Evolutionary conservation across 148 eudicot species (phyloP).

Genomic region (Heliamphora exappendiculata): DNA sequence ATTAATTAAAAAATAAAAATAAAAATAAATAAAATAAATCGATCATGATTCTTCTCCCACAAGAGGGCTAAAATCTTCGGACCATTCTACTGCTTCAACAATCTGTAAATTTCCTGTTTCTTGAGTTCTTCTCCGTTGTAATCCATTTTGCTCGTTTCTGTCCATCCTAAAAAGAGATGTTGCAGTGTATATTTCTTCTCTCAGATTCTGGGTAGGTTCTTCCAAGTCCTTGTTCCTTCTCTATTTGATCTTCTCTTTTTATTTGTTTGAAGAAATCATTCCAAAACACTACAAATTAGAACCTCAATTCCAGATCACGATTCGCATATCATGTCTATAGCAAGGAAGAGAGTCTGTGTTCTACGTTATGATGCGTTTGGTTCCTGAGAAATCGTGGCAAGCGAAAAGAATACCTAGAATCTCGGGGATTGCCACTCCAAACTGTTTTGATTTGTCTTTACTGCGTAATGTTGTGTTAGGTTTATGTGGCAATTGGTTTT

Average conservation of each 20-base stretch:
- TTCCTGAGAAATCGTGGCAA: background rate
- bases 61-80: background rate
- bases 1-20: too few species aligned
- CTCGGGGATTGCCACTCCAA: background rate
- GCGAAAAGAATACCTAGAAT: background rate
- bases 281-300: background rate
- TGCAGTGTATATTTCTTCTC: slow-evolving; percentile 27
- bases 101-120: too few species aligned
- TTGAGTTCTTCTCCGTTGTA: too few species aligned
- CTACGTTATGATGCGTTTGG: background rate
- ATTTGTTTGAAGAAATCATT: background rate
- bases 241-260: background rate
- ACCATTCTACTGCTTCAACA: background rate
- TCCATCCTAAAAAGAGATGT: slow-evolving; percentile 2
- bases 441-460: background rate
- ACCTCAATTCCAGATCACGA: background rate
- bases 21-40: too few species aligned
- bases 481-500: background rate
- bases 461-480: background rate
- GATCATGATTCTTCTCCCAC: background rate
- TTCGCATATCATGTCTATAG: background rate
- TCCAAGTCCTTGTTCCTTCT: background rate
- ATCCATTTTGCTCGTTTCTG: too few species aligned
- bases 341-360: background rate
- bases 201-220: slow-evolving; percentile 25